Evolutionary conservation across 805 yeast genomes (phyloP), one percentile per base, ranked within the genome.

Genomic region (Kodamaea restingae): DNA sequence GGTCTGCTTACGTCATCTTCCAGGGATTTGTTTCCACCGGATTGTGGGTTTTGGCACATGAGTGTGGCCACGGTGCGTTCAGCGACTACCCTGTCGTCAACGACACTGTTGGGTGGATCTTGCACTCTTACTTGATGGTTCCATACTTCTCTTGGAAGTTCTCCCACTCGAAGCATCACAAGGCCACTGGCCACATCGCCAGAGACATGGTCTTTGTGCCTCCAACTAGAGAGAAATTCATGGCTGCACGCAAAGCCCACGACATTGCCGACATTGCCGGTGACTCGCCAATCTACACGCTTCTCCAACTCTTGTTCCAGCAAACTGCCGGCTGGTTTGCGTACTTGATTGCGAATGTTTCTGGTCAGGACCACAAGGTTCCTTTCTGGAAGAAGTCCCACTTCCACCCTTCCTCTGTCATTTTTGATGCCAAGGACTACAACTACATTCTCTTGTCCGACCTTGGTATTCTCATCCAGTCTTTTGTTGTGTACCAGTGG

Each of bases 31-130:
- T 30, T 12, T 80, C 81, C 42, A 81, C 88, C 21, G 95, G 95
- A 34, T 39, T 81, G 35, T 86, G 95, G 95, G 83, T 86, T 36
- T 56, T 86, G 65, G 93, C 95, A 38, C 95, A 86, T 63, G 95
- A 86, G 63, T 86, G 95, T 70, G 95, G 95, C 44, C 95, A 86
- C 61, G 83, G 79, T 51, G 95, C 95, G 15, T 87, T 87, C 62
- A 73, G 83, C 28, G 85, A 82, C 52, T 80, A 79, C 56, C 79
- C 78, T 28, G 62, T 71, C 66, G 79, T 84, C 47, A 85, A 87
- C 61, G 91, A 87, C 61, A 62, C 77, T 28, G 83, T 81, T 32
- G 95, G 95, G 33, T 86, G 95, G 95, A 59, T 83, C 28, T 66
- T 87, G 46, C 95, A 86, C 67, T 82, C 91, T 14, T 78, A 75